Percentiles rank a stretch among this genome's conserved stretches.
phyloP scores from a whole-genome alignment of 441 rosid species.

The Erodium chrysanthum region DNA sequence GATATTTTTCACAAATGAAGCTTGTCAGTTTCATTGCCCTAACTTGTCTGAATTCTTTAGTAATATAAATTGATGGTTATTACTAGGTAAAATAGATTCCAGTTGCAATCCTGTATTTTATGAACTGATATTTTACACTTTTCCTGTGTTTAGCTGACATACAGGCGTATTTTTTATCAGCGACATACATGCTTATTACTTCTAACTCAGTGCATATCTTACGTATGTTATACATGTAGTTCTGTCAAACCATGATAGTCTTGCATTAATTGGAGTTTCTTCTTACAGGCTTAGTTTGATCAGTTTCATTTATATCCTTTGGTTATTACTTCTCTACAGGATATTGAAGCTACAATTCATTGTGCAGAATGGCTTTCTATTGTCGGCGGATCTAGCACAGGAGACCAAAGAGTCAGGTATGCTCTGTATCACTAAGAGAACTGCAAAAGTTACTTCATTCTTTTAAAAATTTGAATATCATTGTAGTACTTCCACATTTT shows the following conservation, averaged over 20 bases:
- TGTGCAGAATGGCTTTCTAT: constrained; percentile 99
- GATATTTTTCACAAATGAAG: neutral
- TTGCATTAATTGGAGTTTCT: constrained; percentile 8
- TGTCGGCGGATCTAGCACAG: constrained; percentile 97
- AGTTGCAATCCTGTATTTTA: neutral
- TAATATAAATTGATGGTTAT: too few species aligned
- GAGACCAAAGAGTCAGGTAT: constrained; percentile 95
- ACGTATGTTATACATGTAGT: neutral
- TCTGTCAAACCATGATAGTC: neutral
- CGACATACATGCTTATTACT: too few species aligned
- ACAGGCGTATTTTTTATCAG: too few species aligned
- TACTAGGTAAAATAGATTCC: too few species aligned
- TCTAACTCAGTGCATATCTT: neutral
- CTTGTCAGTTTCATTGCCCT: too few species aligned
- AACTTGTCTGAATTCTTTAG: too few species aligned
- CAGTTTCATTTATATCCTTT: constrained; percentile 21
- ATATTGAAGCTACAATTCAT: constrained; percentile 98
- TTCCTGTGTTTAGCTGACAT: neutral
- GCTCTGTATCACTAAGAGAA: neutral
- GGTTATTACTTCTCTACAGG: constrained; percentile 51
- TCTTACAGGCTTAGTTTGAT: constrained; percentile 14
- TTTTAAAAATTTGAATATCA: neutral
- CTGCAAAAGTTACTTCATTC: neutral
- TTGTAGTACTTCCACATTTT: neutral
- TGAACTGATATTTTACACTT: neutral